Evolutionary conservation across 768 basidiomycete genomes (phyloP), one percentile per base, ranked within the genome.

Genomic region (Phanerodontia chrysosporium): DNA sequence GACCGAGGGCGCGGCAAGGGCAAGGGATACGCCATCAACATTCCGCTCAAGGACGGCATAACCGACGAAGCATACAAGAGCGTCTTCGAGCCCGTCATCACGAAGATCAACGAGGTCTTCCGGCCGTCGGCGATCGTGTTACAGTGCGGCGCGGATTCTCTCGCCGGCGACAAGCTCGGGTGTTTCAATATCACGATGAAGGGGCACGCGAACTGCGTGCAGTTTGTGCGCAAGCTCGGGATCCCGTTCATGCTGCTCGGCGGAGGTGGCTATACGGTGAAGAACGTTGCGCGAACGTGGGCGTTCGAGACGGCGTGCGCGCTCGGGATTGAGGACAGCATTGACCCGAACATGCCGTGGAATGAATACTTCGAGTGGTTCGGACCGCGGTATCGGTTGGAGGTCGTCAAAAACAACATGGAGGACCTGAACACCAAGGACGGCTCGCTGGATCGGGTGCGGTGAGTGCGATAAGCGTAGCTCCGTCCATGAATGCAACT

Each of bases 341-440:
- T 91, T 55, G 87, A 92, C 68, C 80, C 81, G 21, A 88, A 90
- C 64, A 73, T 94, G 58, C 91, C 90, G 1, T 93, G 86, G 84
- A 91, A 87, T 72, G 83, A 87, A 64, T 96, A 94, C 71, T 92
- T 98, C 69, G 96, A 98, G 72, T 99, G 95, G 87, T 98, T 95
- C 70, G 97, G 95, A 0, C 96, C 96, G 16, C 78, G 95, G 61
- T 99, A 95, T 73, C 80, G 95, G 61, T 78, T 99, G 36, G 95
- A 98, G 67, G 95, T 99, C 1, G 80, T 85, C 25, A 80, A 83
- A 62, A 98, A 90, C 67, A 98, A 98, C 68, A 92, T 96, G 90
- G 95, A 97, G 61, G 93, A 98, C 67, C 74, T 91, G 66, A 99
- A 98, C 69, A 73, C 87, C 59, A 83, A 81, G 62, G 89, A 95